Evolutionary conservation across 2,329 filamentous ascomycete species (phyloP), one percentile per base, ranked within the genome.

Genomic region (Myriosclerotinia duriaeana): DNA sequence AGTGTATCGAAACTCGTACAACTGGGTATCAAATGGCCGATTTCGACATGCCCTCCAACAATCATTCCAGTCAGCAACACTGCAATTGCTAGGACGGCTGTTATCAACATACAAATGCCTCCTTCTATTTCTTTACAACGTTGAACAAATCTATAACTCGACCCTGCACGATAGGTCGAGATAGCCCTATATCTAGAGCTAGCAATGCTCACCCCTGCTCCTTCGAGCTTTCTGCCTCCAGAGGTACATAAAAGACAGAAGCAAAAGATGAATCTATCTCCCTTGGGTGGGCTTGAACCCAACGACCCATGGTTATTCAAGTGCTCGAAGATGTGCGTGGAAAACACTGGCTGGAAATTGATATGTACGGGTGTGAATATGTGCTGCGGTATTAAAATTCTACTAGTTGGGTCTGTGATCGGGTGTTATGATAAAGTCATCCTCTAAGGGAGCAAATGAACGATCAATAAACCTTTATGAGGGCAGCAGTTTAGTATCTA

Each of bases 241-340:
- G 4, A 17, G 17, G 20, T 4, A 11, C 17, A 8, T n/a, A 17
- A 15, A 59, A 36, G 36, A 26, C 1, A 15, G n/a, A 60, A 20
- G 14, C n/a, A 20, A 34, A 36, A 59, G 22, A 30, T 26, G 15
- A 17, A 22, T 22, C 58, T 38, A 22, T 22, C 58, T 38, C 30
- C 44, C 34, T 38, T 30, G 26, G 26, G 26, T 36, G 55, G 55
- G 26, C 40, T 59, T 46, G 59, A 62, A 53, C 34, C 59, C 40
- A 46, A 26, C n/a, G 26, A 22, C 26, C n/a, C 30, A 46, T 38
- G 20, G n/a, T 50, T 50, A 8, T 26, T 26, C 15, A 11, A 2
- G 14, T 17, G 7, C 38, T 15, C 2, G 8, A 36, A 26, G 12
- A 22, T 36, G 26, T 26, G 8, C 50, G 14, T 58, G 34, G 26